phyloP scores from a whole-genome alignment of 352 stramenopile genomes.

The Globisporangium orthogonon region DNA sequence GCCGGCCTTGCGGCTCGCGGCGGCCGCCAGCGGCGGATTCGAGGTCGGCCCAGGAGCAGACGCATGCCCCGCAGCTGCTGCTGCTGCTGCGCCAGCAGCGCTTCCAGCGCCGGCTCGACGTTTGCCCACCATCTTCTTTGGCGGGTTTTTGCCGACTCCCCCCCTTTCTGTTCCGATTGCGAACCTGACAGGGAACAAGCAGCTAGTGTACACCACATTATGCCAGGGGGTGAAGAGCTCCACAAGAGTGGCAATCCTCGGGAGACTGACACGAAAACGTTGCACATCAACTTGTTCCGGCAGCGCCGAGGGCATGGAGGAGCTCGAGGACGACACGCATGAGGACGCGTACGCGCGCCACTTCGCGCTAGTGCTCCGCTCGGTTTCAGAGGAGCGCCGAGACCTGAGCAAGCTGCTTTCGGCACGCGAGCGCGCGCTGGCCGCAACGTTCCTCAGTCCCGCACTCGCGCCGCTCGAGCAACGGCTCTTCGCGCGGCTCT shows the following conservation, averaged over 20 bases:
- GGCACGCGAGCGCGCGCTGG: slow-evolving; percentile 29
- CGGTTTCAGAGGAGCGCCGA: slow-evolving; percentile 30
- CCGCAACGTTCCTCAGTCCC: slow-evolving; percentile 31
- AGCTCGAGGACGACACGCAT: background rate
- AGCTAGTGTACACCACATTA: no score
- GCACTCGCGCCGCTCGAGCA: slow-evolving; percentile 41
- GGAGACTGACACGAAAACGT: background rate
- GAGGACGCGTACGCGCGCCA: slow-evolving; percentile 69
- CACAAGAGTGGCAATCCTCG: background rate
- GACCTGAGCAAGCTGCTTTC: slow-evolving; percentile 51
- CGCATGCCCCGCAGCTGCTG: slow-evolving; percentile 15
- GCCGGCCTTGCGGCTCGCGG: slow-evolving; percentile 7
- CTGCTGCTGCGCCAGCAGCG: slow-evolving; percentile 16
- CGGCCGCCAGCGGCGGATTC: background rate
- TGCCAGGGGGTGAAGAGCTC: background rate
- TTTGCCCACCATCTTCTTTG: background rate
- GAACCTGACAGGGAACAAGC: background rate
- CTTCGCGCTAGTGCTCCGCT: slow-evolving; percentile 45
- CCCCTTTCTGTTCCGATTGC: background rate
- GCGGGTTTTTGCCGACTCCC: no score
- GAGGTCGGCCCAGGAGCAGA: background rate
- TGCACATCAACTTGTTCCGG: background rate
- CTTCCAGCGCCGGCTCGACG: background rate
- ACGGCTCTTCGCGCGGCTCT: slow-evolving; percentile 67
- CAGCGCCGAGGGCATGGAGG: background rate